Conservation (phyloP, 2,329 filamentous ascomycete genomes). For the Spiromastix sp. region DNA sequence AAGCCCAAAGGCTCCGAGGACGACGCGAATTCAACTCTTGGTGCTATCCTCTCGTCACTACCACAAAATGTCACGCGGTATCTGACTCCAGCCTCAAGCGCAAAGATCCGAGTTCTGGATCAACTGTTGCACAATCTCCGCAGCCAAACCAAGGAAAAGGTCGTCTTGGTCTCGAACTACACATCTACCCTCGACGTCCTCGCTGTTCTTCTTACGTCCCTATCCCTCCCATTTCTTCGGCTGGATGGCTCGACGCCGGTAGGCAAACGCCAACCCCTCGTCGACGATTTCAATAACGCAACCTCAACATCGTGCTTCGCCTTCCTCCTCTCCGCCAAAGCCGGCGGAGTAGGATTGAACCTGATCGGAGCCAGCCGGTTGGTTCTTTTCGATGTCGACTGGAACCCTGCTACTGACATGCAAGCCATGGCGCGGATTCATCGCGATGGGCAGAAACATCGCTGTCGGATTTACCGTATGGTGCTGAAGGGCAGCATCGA, state of each 20-base stretch:
- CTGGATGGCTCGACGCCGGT: slow-evolving; percentile 58
- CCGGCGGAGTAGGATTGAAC: slow-evolving; percentile 60
- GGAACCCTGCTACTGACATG: slow-evolving; percentile 64
- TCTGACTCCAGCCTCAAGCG: slow-evolving; percentile 48
- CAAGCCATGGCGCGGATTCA: slow-evolving; percentile 69
- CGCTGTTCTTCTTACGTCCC: slow-evolving; percentile 47
- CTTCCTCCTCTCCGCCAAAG: slow-evolving; percentile 63
- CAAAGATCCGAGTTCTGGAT: slow-evolving; percentile 59
- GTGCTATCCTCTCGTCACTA: slow-evolving; percentile 42
- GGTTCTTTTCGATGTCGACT: slow-evolving; percentile 63
- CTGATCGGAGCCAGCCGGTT: slow-evolving; percentile 60
- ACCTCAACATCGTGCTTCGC: slow-evolving; percentile 50
- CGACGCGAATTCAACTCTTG: slow-evolving; percentile 36
- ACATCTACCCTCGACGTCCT: slow-evolving; percentile 62
- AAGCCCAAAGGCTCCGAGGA: slow-evolving; percentile 40
- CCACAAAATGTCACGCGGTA: slow-evolving; percentile 44
- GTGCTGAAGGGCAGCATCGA: slow-evolving; percentile 59
- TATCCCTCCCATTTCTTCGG: slow-evolving; percentile 54
- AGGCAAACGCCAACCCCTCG: slow-evolving; percentile 54
- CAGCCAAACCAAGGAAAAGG: slow-evolving; percentile 54
- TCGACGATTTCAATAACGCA: slow-evolving; percentile 59
- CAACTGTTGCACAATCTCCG: slow-evolving; percentile 52
- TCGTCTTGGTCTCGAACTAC: slow-evolving; percentile 68
- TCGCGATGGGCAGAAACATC: slow-evolving; percentile 58
- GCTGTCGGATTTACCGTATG: slow-evolving; percentile 59